Conservation (phyloP, 495 filamentous ascomycete genomes). For the Entonaema liquescens region DNA sequence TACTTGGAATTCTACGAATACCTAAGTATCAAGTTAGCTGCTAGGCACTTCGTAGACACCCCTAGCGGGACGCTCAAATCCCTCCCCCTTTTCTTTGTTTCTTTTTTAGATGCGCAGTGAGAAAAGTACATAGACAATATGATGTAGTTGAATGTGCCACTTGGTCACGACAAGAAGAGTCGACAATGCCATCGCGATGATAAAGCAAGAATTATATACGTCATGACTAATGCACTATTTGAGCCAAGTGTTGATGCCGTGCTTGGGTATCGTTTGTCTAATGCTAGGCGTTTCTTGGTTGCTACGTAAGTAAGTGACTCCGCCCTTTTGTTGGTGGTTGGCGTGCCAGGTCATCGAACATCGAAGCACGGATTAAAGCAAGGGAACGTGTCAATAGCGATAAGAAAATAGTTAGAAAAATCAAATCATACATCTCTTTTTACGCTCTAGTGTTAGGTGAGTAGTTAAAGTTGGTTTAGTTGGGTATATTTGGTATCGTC, state of each 20-base stretch:
- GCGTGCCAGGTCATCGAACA: conserved; percentile 3
- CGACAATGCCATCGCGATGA: background rate
- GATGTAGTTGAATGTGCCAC: background rate
- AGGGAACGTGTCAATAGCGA: background rate
- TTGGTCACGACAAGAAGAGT: background rate
- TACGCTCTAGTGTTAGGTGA: background rate
- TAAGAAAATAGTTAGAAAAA: background rate
- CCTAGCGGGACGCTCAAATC: background rate
- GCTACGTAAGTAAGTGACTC: conserved; percentile 8
- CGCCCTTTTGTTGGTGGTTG: conserved; percentile 5
- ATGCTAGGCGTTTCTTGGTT: conserved; percentile 5
- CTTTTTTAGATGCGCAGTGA: too few relatives aligned
- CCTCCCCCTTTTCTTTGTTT: too few relatives aligned
- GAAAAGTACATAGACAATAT: background rate
- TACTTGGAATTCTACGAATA: background rate
- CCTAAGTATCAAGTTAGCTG: background rate
- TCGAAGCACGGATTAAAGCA: conserved; percentile 1
- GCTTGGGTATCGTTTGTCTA: background rate
- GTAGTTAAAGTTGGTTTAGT: background rate
- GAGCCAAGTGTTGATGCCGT: conserved; percentile 6
- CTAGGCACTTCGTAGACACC: background rate
- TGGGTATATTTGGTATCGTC: conserved; percentile 14
- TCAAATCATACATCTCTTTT: background rate
- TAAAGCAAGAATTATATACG: background rate
- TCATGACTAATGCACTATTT: background rate